Evolutionary conservation across 2,329 filamentous ascomycete species (phyloP), one percentile per base, ranked within the genome.

Genomic region (Colletotrichum sansevieriae): DNA sequence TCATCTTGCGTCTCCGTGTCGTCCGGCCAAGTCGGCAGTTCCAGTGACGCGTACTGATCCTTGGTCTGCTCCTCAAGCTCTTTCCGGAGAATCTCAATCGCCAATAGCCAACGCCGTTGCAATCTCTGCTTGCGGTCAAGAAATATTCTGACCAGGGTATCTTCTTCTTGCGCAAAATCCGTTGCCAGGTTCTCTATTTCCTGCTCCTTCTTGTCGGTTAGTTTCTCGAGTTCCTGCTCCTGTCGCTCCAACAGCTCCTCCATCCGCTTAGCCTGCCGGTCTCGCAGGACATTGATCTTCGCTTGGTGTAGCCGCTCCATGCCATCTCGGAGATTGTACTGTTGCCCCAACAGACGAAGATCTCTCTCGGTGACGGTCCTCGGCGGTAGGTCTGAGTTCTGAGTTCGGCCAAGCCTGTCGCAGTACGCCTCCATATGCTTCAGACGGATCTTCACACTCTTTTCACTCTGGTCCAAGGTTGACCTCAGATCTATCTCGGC

Each of bases 401-500:
- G 76, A 25, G 76, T 80, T 37, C 81, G 80, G 4, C 85, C 85
- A 1, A 87, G 76, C 4, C 84, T 83, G 68, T 88, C 83, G 73
- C 88, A 90, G 75, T 91, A 91, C 6, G 87, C 88, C 72, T 91
- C 88, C 88, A 91, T 91, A 71, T 91, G 85, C 74, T 84, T 85
- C n/a, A 91, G 79, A 13, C 88, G 83, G 43, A 88, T 85, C 37
- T 80, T 81, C 43, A 90, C 83, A 71, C 85, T 88, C 66, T 82
- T 81, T 74, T 89, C 87, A 62, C 84, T 85, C 71, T 88, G 85
- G 60, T 89, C 85, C 15, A 90, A 76, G 0, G 81, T 82, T 4
- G 80, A 75, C 11, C 86, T 82, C 22, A 90, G 77, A 71, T 90
- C 88, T 79, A 90, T 85, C 77, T 91, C 89, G 9, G 86, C 88